Evolutionary conservation across 139 green algal species (phyloP).

Genomic region (Chlamydomonas schloesseri): DNA sequence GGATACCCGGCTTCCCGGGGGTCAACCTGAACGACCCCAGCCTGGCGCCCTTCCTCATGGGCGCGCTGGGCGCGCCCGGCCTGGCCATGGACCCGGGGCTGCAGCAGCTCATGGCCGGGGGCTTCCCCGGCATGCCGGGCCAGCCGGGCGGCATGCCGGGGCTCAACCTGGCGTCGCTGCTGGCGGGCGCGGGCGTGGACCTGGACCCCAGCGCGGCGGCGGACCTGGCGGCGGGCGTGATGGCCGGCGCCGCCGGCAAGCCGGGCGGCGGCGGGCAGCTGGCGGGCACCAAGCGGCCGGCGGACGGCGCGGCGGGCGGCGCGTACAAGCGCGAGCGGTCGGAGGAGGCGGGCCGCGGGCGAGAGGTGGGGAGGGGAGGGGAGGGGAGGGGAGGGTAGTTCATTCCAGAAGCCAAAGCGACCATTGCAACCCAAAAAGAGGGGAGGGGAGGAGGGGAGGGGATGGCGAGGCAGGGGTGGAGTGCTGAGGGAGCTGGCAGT

Average conservation of each 20-base stretch:
- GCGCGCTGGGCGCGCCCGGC: too few species aligned
- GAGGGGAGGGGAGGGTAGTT: background rate
- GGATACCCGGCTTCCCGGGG: too few species aligned
- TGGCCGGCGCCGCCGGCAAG: background rate
- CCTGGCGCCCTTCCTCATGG: background rate
- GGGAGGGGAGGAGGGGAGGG: background rate
- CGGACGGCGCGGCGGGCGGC: slow-evolving; percentile 13
- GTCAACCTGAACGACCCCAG: background rate
- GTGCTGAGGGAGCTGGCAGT: too few species aligned
- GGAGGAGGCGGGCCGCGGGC: slow-evolving; percentile 21
- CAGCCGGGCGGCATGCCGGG: background rate
- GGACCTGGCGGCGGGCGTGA: background rate
- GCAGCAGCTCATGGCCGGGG: background rate
- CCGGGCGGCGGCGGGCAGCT: background rate
- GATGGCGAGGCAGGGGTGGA: too few species aligned
- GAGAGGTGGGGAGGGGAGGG: slow-evolving; percentile 15
- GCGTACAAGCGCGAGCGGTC: slow-evolving; percentile 38
- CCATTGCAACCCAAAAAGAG: too few species aligned
- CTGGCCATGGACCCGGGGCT: too few species aligned
- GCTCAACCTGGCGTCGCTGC: slow-evolving; percentile 22
- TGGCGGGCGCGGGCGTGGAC: background rate
- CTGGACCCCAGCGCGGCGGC: background rate
- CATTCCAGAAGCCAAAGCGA: too few species aligned
- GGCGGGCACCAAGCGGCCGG: slow-evolving; percentile 3
- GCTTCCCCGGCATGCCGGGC: background rate